Percentiles rank a stretch among this genome's conserved stretches.
These are phyloP conservation scores for Penicillium sp. DNA, from an alignment of 2,329 filamentous ascomycete species.

Conservation along the genomic window DNA sequence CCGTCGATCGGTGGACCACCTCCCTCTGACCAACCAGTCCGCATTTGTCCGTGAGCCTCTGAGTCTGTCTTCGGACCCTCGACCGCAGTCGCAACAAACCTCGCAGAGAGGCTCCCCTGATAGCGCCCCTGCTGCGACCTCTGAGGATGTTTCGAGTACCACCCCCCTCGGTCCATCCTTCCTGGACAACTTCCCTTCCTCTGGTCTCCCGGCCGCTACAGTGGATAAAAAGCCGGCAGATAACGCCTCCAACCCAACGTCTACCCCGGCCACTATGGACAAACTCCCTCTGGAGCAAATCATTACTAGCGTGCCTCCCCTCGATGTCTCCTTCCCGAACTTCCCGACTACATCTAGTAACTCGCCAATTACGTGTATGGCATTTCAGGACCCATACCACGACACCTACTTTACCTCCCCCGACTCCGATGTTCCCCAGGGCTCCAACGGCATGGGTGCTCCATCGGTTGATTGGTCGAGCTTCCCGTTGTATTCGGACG, in stretches of 20 bases:
- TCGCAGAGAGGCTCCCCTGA: slow-evolving; percentile 52
- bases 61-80: slow-evolving; percentile 22
- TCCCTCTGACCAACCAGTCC: slow-evolving; percentile 44
- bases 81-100: slow-evolving; percentile 21
- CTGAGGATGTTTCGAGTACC: slow-evolving; percentile 30
- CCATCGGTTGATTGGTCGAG: slow-evolving; percentile 55
- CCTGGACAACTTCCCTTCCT: slow-evolving; percentile 33
- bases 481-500: slow-evolving; percentile 48
- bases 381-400: slow-evolving; percentile 42
- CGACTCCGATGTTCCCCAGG: slow-evolving; percentile 45
- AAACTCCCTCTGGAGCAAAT: slow-evolving; percentile 38
- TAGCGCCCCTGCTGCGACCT: slow-evolving; percentile 34
- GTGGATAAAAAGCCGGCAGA: slow-evolving; percentile 30
- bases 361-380: slow-evolving; percentile 40
- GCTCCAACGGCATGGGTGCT: slow-evolving; percentile 44
- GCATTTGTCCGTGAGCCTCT: slow-evolving; percentile 37
- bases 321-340: slow-evolving; percentile 44
- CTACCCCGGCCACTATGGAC: slow-evolving; percentile 31
- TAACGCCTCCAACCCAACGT: slow-evolving; percentile 24
- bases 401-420: slow-evolving; percentile 49
- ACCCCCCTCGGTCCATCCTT: slow-evolving; percentile 38
- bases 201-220: slow-evolving; percentile 20
- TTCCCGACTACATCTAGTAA: slow-evolving; percentile 39
- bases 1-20: slow-evolving; percentile 58
- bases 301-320: slow-evolving; percentile 38